A percentile compares a stretch with the other conserved stretches of the same genome.
Conservation (phyloP, 2,329 filamentous ascomycete species). For the Diaporthe helianthi region DNA sequence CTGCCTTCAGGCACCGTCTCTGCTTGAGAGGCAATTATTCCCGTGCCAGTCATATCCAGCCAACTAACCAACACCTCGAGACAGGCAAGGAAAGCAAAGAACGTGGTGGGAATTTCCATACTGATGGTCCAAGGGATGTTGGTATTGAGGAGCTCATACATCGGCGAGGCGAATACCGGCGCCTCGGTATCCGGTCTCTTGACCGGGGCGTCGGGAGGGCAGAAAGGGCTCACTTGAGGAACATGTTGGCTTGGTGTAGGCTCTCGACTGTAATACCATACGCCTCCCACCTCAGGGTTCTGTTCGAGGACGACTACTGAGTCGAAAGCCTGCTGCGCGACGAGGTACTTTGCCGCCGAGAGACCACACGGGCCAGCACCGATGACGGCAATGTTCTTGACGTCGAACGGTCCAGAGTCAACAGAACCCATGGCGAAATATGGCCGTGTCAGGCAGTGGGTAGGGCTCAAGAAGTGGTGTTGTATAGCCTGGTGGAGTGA, state of each 20-base stretch:
- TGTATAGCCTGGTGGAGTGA: not conserved
- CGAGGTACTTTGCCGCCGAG: conserved; percentile 79
- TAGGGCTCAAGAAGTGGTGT: not conserved
- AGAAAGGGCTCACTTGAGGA: conserved; percentile 73
- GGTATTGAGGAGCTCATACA: conserved; percentile 83
- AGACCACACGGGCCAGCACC: conserved; percentile 85
- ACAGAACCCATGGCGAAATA: conserved; percentile 39
- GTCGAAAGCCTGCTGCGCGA: conserved; percentile 71
- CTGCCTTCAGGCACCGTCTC: not conserved
- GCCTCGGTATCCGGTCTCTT: conserved; percentile 49
- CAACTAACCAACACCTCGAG: not conserved
- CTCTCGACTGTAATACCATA: conserved; percentile 79
- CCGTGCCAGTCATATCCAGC: not conserved
- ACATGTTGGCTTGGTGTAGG: conserved; percentile 58
- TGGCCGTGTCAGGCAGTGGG: not conserved
- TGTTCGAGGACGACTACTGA: conserved; percentile 84
- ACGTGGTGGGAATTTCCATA: not conserved
- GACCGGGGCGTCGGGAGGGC: conserved; percentile 68
- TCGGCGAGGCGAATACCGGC: conserved; percentile 77
- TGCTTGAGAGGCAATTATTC: not conserved
- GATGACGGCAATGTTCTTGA: conserved; percentile 75
- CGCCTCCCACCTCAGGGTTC: conserved; percentile 75
- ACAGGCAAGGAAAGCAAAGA: not conserved
- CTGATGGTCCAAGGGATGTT: conserved; percentile 83
- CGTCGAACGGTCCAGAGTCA: conserved; percentile 48